Base-by-base conservation (phyloP, 768 basidiomycete genomes). In the Amanita subjunquillea region DNA sequence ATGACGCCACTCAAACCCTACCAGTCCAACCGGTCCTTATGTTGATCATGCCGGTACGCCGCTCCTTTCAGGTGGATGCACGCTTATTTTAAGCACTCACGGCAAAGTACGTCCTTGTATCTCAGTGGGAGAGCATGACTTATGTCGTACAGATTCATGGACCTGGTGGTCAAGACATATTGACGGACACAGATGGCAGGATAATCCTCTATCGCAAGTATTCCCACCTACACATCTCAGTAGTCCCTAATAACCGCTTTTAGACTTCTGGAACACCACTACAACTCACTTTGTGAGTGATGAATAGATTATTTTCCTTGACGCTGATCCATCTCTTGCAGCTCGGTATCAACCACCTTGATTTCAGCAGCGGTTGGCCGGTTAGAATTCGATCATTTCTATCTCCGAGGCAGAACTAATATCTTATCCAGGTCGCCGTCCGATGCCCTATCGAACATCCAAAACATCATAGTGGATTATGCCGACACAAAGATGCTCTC, bases 131-230 rank as follows among this genome's bases (percentile, higher is more conserved):
- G 10, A 6, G 20, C 13, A 22, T 8, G 12, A 12, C 20, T 13
- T 43, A 30, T 4, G 12, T 22, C 32, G 34, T 36, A 39, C 30
- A 32, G 34, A 34, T 34, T 38, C 15, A 25, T 29, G 78, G 79
- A 0, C 79, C 80, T 48, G 80, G 80, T 43, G 78, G 79, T 13
- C 77, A 79, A 60, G 75, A 77, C 55, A 42, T 79, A 6, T 63
- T 72, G 62, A 58, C 58, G 7, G 78, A 79, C 56, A 55, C 22
- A 1, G 75, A 76, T 57, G 77, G 72, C 4, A 62, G 68, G 9
- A 68, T 78, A 51, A 58, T 79, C 15, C 66, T 77, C 20, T 78
- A 79, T 58, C 76, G 77, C 77, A 56, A 58, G 76, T 65, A 5
- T 6, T 34, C 22, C 7, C 56, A 36, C 0, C 50, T 29, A 10